Percentiles rank a stretch among this genome's conserved stretches.
phyloP scores from a whole-genome alignment of 2,329 filamentous ascomycete species.

The Cladosporium sp. region DNA sequence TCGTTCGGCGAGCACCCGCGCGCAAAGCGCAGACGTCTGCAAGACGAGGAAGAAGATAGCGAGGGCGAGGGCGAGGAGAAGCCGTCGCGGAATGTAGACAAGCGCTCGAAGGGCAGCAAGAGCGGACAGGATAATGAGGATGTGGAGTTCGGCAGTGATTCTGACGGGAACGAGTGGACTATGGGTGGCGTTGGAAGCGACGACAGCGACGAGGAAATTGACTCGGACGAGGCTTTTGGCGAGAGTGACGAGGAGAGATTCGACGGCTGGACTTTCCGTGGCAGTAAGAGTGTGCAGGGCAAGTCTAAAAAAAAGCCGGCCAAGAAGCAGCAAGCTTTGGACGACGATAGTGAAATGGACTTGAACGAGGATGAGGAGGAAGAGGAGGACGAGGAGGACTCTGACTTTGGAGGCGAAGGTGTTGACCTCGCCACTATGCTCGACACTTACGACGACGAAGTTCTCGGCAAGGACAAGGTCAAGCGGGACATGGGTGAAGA shows the following conservation, averaged over 20 bases:
- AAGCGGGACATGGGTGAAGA: slow-evolving; percentile 36
- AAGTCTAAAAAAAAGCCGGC: slow-evolving; percentile 49
- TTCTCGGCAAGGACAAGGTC: slow-evolving; percentile 36
- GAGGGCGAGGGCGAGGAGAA: slow-evolving; percentile 54
- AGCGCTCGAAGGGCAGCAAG: slow-evolving; percentile 36
- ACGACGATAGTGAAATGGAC: slow-evolving; percentile 49
- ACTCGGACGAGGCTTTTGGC: slow-evolving; percentile 81
- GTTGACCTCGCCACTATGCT: slow-evolving; percentile 64
- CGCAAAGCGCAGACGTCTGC: slow-evolving; percentile 44
- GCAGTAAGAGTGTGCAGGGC: slow-evolving; percentile 55
- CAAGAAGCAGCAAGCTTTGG: slow-evolving; percentile 34
- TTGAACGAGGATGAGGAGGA: slow-evolving; percentile 47
- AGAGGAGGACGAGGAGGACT: slow-evolving; percentile 54
- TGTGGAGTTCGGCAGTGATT: slow-evolving; percentile 76
- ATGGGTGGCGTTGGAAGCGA: slow-evolving; percentile 66
- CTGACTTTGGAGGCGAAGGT: slow-evolving; percentile 63
- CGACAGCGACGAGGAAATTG: slow-evolving; percentile 68
- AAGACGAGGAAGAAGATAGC: slow-evolving; percentile 50
- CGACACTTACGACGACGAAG: slow-evolving; percentile 55
- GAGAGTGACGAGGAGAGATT: slow-evolving; percentile 86
- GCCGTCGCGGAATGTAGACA: slow-evolving; percentile 25
- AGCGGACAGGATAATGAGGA: slow-evolving; percentile 41
- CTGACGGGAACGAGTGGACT: slow-evolving; percentile 82
- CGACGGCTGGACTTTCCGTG: slow-evolving; percentile 70
- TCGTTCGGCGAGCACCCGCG: slow-evolving; percentile 41